Conservation (phyloP, 192 early-diverging fungal species). For the Physocladia obscura region DNA sequence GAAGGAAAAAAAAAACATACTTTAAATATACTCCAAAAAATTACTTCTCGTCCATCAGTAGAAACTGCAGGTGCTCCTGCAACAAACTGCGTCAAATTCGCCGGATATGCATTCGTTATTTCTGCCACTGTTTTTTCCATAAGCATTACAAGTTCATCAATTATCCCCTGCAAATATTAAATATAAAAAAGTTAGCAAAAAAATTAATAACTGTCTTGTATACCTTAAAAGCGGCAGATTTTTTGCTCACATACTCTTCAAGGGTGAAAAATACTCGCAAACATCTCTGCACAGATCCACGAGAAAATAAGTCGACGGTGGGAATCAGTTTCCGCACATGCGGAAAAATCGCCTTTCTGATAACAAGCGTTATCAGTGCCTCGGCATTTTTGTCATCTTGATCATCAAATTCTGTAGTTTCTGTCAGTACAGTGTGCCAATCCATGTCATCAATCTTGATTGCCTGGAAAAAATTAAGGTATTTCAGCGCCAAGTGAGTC, state of each 20-base stretch:
- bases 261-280: neutral
- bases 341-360: conserved; percentile 24
- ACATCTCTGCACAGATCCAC: neutral
- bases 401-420: conserved; percentile 16
- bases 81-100: neutral
- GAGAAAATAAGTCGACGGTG: conserved; percentile 5
- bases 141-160: neutral
- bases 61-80: neutral
- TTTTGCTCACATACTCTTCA: conserved; percentile 10
- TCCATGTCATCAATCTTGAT: neutral
- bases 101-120: neutral
- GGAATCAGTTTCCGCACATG: conserved; percentile 15
- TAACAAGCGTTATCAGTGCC: neutral
- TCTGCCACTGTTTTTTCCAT: neutral
- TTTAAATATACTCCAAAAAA: conserved; percentile 21
- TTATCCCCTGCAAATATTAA: neutral
- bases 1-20: conserved; percentile 1
- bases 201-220: neutral
- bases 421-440: conserved; percentile 12
- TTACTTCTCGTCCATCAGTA: neutral
- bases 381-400: neutral
- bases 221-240: conserved; percentile 19
- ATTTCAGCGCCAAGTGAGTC: neutral
- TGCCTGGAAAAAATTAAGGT: neutral
- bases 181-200: neutral